Percentiles rank a stretch among this genome's conserved stretches.
Conservation (phyloP, 2,329 filamentous ascomycete species). For the Mycocentrospora acerina region DNA sequence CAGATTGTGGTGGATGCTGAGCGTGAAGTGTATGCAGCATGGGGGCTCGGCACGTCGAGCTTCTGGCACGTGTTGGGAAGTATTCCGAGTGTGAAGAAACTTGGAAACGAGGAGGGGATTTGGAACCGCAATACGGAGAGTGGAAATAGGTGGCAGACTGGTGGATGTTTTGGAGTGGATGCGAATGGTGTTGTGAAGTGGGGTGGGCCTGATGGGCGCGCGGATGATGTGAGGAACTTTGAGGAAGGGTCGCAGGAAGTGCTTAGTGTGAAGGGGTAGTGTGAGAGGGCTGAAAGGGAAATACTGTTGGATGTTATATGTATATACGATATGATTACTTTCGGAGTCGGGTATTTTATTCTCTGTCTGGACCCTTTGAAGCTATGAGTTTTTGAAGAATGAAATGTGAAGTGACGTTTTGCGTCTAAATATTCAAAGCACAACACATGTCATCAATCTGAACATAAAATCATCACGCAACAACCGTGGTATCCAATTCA, state of each 20-base stretch:
- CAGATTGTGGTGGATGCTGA: constrained; percentile 62
- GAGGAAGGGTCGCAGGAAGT: constrained; percentile 46
- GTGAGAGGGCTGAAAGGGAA: background rate
- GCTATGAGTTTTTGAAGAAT: too few relatives aligned
- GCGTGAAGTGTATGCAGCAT: constrained; percentile 62
- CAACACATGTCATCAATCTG: too few relatives aligned
- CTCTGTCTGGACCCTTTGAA: too few relatives aligned
- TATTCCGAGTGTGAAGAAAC: constrained; percentile 58
- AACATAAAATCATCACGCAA: too few relatives aligned
- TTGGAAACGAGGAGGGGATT: constrained; percentile 65
- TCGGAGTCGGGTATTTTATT: too few relatives aligned
- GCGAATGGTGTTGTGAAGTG: constrained; percentile 55
- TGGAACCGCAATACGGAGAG: constrained; percentile 67
- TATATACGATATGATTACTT: too few relatives aligned
- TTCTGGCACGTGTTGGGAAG: constrained; percentile 63
- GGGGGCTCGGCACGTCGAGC: constrained; percentile 64
- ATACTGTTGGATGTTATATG: too few relatives aligned
- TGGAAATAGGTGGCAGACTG: constrained; percentile 68
- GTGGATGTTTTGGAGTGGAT: constrained; percentile 65
- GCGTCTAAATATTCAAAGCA: too few relatives aligned
- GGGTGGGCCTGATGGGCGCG: constrained; percentile 50
- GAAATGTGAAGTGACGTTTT: too few relatives aligned
- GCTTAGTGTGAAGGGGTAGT: constrained; percentile 1
- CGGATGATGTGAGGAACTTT: constrained; percentile 59
- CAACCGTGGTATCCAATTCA: too few relatives aligned